phyloP scores from a whole-genome alignment of 805 yeast species.

The Yamadazyma laniorum region DNA sequence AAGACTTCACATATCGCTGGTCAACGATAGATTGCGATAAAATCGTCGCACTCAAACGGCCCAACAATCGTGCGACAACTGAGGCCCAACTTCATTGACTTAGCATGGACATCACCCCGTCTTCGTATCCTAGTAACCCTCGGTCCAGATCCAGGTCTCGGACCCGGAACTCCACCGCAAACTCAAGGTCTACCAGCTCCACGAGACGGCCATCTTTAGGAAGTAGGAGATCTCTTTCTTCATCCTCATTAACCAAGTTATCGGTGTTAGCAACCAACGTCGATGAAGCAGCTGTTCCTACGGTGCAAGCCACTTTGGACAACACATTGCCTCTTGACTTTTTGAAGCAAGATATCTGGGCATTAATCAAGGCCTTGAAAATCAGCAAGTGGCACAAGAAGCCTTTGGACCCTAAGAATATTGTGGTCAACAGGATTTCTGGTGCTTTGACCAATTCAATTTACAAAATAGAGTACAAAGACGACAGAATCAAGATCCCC shows the following conservation, averaged over 20 bases:
- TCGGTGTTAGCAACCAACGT: conserved; percentile 26
- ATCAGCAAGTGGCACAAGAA: conserved; percentile 80
- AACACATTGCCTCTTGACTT: conserved; percentile 79
- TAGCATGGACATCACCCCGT: conserved; percentile 16
- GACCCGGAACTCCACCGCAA: conserved; percentile 33
- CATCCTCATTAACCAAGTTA: conserved; percentile 30
- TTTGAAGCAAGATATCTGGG: conserved; percentile 75
- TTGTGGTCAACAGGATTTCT: conserved; percentile 65
- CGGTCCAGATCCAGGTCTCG: conserved; percentile 22
- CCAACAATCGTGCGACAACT: not conserved
- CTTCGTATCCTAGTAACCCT: not conserved
- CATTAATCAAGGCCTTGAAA: conserved; percentile 58
- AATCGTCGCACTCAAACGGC: not conserved
- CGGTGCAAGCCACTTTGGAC: conserved; percentile 63
- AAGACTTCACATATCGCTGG: too few relatives aligned
- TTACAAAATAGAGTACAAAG: conserved; percentile 63
- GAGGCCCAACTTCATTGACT: not conserved
- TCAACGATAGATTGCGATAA: too few relatives aligned
- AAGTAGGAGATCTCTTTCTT: conserved; percentile 34
- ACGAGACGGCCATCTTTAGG: conserved; percentile 35
- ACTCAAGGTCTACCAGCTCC: conserved; percentile 33
- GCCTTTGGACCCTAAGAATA: conserved; percentile 34
- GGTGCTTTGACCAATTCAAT: conserved; percentile 95
- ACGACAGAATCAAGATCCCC: conserved; percentile 45
- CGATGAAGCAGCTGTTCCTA: conserved; percentile 37